Percentiles rank a stretch among this genome's conserved stretches.
Conservation (phyloP, 1,139 yeast species). For the Debaryomycetaceae sp. region DNA sequence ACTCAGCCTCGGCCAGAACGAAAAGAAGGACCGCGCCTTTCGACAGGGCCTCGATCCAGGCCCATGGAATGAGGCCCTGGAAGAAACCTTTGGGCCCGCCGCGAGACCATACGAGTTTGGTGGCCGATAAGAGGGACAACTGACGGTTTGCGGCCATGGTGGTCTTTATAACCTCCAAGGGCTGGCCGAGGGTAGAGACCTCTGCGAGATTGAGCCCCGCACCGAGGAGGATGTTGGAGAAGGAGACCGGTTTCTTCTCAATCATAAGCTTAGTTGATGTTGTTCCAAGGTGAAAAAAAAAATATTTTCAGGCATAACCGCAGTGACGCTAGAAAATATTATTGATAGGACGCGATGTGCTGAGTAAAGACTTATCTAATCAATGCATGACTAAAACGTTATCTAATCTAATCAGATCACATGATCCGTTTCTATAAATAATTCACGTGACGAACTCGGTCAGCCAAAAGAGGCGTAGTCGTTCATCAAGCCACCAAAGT, state of each 20-base stretch:
- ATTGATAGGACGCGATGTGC: too few species aligned
- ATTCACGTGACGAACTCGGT: not conserved
- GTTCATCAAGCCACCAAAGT: not conserved
- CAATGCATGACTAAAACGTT: too few species aligned
- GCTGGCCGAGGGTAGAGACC: conserved; percentile 92
- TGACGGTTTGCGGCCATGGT: conserved; percentile 96
- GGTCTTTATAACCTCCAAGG: conserved; percentile 88
- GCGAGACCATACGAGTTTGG: conserved; percentile 75
- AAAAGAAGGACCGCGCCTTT: conserved; percentile 96
- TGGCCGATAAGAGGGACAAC: conserved; percentile 56
- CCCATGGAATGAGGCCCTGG: conserved; percentile 98
- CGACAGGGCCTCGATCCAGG: conserved; percentile 98
- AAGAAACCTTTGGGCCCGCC: conserved; percentile 90
- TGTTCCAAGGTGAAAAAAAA: too few species aligned
- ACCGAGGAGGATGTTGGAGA: conserved; percentile 84
- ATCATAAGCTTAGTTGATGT: conserved; percentile 12
- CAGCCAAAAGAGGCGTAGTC: not conserved
- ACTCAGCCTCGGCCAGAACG: conserved; percentile 88
- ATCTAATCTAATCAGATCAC: too few species aligned
- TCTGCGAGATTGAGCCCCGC: conserved; percentile 91
- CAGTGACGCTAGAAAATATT: too few species aligned
- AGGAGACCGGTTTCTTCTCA: conserved; percentile 78
- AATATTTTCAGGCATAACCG: too few species aligned
- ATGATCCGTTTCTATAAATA: not conserved
- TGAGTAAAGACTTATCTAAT: too few species aligned